Base-by-base conservation (phyloP, 306 rosid genomes). In the Begonia loranthoides region DNA sequence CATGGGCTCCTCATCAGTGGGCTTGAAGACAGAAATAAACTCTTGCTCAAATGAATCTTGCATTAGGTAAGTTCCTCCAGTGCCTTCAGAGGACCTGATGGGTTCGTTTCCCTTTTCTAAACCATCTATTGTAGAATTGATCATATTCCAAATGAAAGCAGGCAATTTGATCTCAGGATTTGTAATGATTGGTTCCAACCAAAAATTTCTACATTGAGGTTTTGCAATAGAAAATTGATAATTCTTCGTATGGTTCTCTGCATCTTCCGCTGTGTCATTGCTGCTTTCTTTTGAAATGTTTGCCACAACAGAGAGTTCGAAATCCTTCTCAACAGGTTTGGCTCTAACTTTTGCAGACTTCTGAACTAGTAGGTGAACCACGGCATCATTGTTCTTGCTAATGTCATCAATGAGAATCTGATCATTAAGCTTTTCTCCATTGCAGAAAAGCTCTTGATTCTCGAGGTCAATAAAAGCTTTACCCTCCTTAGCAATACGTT, bases 1-100 rank as follows among this genome's bases (percentile, higher is more conserved):
- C 93, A 77, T 82, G 19, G 96, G 96, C 75, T 87, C 96, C 74
- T 87, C 96, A 67, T 87, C 94, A 57, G 73, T 73, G 9, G 96
- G 96, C 84, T 87, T 87, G 54, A 87, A 87, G 47, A 87, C 89
- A 45, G 94, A 75, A 38, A 79, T 52, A 54, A 77, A 73, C 67
- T 63, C 79, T 50, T 67, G 53, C 55, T 87, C 89, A 0, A 70
- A 59, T 5, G 87, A 70, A 53, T 79, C 84, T 48, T 65, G 63
- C 87, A 87, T 87, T 51, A 87, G 71, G 73, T 87, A 87, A 12
- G 83, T 87, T 33, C 96, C 96, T 9, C 96, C 96, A 10, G 84
- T 87, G 39, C 96, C 96, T 54, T 82, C 96, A 0, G 77, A 69
- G 14, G 86, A 79, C 33, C 86, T 75, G 1, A 72, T 41, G 13